A percentile compares a stretch with the other conserved stretches of the same genome.
Conservation (phyloP, 176 grass and related monocot genomes). For the Juncus inflexus region DNA sequence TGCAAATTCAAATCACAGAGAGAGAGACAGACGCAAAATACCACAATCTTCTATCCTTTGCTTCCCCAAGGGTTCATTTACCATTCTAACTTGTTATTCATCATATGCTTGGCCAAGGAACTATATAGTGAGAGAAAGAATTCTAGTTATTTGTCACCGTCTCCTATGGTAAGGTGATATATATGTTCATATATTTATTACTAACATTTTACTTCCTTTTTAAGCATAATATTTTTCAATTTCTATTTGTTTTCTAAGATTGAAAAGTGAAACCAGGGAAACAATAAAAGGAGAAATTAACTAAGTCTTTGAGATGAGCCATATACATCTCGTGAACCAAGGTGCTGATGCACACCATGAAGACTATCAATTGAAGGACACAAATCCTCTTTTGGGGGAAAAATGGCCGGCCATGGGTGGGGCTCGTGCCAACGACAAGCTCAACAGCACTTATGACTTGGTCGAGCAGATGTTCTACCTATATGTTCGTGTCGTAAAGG, state of each 20-base stretch:
- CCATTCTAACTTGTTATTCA: conserved; percentile 15
- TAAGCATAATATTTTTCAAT: not conserved
- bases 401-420: conserved; percentile 62
- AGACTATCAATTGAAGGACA: conserved; percentile 85
- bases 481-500: conserved; percentile 87
- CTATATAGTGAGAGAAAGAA: not conserved
- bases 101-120: not conserved
- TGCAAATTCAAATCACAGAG: conserved; percentile 12
- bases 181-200: conserved; percentile 6
- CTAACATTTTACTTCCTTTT: not conserved
- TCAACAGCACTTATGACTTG: conserved; percentile 87
- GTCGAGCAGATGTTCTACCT: conserved; percentile 98
- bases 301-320: conserved; percentile 24
- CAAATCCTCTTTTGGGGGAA: conserved; percentile 78
- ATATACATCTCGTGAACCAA: conserved; percentile 6
- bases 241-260: not conserved
- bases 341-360: conserved; percentile 50
- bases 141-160: not conserved
- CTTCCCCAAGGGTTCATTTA: conserved; percentile 49
- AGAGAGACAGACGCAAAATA: conserved; percentile 12
- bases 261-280: not conserved
- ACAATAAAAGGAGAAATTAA: not conserved
- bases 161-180: conserved; percentile 14
- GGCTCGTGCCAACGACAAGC: conserved; percentile 66
- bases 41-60: conserved; percentile 51